Conservation (phyloP, 345 rosid species). For the Geranium rotundifolium region DNA sequence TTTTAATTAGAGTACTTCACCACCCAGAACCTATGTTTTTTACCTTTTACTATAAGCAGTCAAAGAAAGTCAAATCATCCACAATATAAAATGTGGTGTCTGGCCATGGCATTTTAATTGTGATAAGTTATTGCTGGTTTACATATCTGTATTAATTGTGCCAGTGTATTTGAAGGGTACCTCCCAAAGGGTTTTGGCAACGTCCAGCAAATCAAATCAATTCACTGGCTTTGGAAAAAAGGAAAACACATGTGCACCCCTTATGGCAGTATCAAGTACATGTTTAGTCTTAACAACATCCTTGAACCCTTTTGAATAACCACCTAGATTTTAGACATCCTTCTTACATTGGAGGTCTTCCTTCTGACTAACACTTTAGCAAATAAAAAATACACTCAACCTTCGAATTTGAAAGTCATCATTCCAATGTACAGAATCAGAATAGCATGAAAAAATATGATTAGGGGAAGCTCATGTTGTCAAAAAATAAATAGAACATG, state of each 20-base stretch:
- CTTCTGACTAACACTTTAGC: background rate
- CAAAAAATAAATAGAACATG: background rate
- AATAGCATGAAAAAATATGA: background rate
- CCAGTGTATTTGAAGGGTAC: background rate
- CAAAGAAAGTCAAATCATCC: too few relatives aligned
- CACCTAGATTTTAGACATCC: background rate
- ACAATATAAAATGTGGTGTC: too few relatives aligned
- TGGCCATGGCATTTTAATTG: too few relatives aligned
- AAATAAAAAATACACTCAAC: background rate
- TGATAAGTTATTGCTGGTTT: too few relatives aligned
- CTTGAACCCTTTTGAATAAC: background rate
- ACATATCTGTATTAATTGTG: too few relatives aligned
- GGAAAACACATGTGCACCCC: background rate
- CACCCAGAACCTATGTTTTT: too few relatives aligned
- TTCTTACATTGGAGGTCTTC: background rate
- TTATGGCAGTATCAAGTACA: background rate
- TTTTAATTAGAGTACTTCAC: too few relatives aligned
- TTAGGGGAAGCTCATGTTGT: background rate
- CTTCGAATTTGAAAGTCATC: background rate
- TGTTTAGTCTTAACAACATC: background rate
- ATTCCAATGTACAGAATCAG: background rate
- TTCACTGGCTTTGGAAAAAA: background rate
- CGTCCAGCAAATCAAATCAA: background rate
- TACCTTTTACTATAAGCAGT: too few relatives aligned
- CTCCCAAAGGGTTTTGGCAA: background rate